These are phyloP conservation scores for Gracilaria vermiculophylla DNA, from an alignment of 23 red algal species.

Conservation along the genomic window DNA sequence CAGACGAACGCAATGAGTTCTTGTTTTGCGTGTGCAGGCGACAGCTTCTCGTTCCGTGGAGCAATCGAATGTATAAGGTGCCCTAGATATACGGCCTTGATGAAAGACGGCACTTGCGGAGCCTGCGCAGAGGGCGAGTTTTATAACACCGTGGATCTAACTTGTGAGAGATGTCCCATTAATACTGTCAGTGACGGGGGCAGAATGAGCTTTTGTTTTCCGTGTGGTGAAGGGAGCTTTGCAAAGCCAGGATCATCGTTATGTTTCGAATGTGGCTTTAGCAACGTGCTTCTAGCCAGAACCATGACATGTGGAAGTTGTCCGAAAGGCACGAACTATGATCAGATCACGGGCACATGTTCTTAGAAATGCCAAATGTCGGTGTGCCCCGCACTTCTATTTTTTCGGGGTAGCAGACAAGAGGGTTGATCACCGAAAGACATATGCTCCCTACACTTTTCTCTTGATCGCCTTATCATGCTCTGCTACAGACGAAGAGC, in stretches of 20 bases:
- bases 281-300: not conserved
- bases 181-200: conserved; percentile 1
- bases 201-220: conserved; percentile 8
- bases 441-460: too few relatives aligned
- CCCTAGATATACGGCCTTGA: not conserved
- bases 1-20: not conserved
- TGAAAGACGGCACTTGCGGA: not conserved
- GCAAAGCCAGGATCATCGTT: not conserved
- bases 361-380: not conserved
- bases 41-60: not conserved
- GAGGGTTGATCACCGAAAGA: too few relatives aligned
- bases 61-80: conserved; percentile 4
- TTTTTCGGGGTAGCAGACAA: too few relatives aligned
- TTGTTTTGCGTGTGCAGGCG: not conserved
- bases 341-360: not conserved
- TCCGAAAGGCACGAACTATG: not conserved
- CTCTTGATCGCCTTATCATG: too few relatives aligned
- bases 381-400: too few relatives aligned
- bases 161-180: not conserved
- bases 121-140: not conserved
- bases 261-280: not conserved
- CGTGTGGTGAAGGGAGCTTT: conserved; percentile 4
- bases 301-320: not conserved
- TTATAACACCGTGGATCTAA: not conserved
- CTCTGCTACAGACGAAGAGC: too few relatives aligned